Evolutionary conservation across 106 monocot species (phyloP).

Genomic region (Agapanthus africanus): DNA sequence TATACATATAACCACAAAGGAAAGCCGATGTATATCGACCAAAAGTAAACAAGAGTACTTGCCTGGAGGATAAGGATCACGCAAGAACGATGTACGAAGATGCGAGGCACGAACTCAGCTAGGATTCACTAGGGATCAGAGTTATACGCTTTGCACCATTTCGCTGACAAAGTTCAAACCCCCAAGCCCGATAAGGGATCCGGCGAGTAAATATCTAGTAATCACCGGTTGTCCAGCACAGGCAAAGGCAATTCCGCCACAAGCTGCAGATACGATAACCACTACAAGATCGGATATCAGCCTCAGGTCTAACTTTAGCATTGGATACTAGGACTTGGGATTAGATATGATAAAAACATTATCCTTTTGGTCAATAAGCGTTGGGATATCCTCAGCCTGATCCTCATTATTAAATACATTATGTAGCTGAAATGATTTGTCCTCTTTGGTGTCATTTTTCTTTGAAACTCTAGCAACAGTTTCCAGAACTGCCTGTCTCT

Average conservation of each 20-base stretch:
- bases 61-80: no score
- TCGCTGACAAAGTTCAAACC: no score
- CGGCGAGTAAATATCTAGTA: no score
- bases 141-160: no score
- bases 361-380: slow-evolving; percentile 91
- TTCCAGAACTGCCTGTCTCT: slow-evolving; percentile 89
- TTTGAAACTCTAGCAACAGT: slow-evolving; percentile 87
- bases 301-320: slow-evolving; percentile 81
- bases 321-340: slow-evolving; percentile 93
- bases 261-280: slow-evolving; percentile 76
- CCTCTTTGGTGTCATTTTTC: slow-evolving; percentile 98
- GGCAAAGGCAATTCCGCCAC: slow-evolving; percentile 90
- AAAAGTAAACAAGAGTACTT: no score
- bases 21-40: no score
- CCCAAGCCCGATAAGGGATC: no score
- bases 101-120: no score
- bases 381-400: slow-evolving; percentile 77
- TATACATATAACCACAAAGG: no score
- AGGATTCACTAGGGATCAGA: no score
- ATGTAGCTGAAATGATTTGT: slow-evolving; percentile 90
- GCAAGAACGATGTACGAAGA: no score
- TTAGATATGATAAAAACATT: slow-evolving; percentile 97
- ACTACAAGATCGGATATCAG: slow-evolving; percentile 96
- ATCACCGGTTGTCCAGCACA: slow-evolving; percentile 85
- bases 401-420: slow-evolving; percentile 91